Conservation (phyloP, 352 stramenopile species). For the Saprolegnia diclina region DNA sequence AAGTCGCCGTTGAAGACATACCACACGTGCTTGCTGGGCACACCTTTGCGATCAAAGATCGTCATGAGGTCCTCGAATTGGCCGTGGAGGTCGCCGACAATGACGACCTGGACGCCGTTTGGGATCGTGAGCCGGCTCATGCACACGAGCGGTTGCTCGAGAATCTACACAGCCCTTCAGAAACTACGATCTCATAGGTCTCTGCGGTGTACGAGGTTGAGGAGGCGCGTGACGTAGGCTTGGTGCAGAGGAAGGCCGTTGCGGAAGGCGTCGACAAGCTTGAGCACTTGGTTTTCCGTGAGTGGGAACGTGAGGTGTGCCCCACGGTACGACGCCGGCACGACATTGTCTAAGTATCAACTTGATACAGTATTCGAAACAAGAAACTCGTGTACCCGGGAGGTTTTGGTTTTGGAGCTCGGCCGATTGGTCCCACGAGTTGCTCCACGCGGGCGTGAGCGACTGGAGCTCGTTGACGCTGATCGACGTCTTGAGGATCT, state of each 20-base stretch:
- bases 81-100: constrained; percentile 91
- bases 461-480: constrained; percentile 76
- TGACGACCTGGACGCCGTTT: constrained; percentile 77
- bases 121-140: constrained; percentile 78
- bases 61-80: constrained; percentile 91
- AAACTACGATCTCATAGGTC: background rate
- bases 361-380: background rate
- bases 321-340: constrained; percentile 43
- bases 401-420: background rate
- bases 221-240: constrained; percentile 66
- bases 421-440: constrained; percentile 6
- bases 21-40: constrained; percentile 81
- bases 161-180: background rate
- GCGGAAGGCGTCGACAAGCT: constrained; percentile 77
- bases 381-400: background rate
- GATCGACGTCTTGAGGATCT: constrained; percentile 79
- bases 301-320: constrained; percentile 68
- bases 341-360: background rate
- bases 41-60: constrained; percentile 89
- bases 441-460: constrained; percentile 45
- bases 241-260: constrained; percentile 76
- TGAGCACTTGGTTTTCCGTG: constrained; percentile 69
- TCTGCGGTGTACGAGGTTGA: constrained; percentile 55
- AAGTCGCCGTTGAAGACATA: constrained; percentile 97
- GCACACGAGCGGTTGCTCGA: constrained; percentile 29